Base-by-base conservation (phyloP, 371 early-diverging fungal genomes). In the Thermomucor indicae-seudaticae region DNA sequence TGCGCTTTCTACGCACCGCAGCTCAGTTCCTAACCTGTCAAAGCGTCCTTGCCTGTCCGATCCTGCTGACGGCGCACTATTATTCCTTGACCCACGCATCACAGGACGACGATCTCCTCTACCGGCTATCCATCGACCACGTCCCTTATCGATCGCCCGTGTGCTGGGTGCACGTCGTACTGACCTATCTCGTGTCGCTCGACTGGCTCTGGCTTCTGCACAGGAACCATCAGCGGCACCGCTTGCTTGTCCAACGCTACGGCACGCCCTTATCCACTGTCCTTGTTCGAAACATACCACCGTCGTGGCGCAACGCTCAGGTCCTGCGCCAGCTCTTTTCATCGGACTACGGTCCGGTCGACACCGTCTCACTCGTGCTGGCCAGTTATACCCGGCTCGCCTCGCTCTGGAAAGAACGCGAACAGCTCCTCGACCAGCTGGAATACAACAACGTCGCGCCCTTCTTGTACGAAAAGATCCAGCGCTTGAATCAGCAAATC, bases 1-100 rank as follows among this genome's bases (percentile, higher is more conserved):
- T 86, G n/a, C 80, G 82, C 4, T 84, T 79, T 61, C 60, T 86
- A n/a, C 72, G 70, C 31, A 83, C 83, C 82, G 71, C 78, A 25
- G 67, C 79, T 25, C 81, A 83, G 39, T 80, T 83, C 45, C 56
- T 80, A 17, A 39, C 65, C 11, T 59, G 80, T 30, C 71, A 69
- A 32, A 67, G 63, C 3, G 4, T 81, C 5, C 30, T 75, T 17
- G 58, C 77, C 12, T 71, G 81, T 24, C 64, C 71, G 3, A 68
- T 78, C 5, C 54, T 85, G 3, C 48, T 83, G 3, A 71, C 79
- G 2, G 46, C 83, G 8, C 81, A 85, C 40, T 83, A 68, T 71
- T 45, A 23, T 59, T 29, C 56, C 56, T 16, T 43, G 53, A 28
- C 43, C 51, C 19, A 47, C 24, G 23, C 19, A 31, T 12, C 23